Evolutionary conservation across 2,329 filamentous ascomycete genomes (phyloP).

Genomic region (Mycosphaerella arachidis): DNA sequence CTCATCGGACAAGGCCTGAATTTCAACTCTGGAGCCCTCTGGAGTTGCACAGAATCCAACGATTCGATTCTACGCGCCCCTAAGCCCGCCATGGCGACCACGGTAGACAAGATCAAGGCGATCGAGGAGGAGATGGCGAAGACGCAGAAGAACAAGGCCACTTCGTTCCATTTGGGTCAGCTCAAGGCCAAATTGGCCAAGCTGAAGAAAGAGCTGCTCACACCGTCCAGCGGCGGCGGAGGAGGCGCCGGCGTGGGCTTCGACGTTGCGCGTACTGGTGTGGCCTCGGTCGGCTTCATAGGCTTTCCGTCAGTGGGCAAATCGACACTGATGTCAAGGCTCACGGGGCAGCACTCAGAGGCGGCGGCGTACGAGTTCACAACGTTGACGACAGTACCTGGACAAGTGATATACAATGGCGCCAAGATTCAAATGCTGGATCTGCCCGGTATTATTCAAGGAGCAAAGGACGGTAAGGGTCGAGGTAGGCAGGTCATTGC

Average conservation of each 20-base stretch:
- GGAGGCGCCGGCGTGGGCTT: conserved; percentile 80
- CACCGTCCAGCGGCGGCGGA: conserved; percentile 71
- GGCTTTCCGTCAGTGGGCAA: conserved; percentile 98
- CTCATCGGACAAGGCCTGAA: not conserved
- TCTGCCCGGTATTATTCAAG: conserved; percentile 96
- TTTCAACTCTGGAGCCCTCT: not conserved
- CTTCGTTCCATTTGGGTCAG: conserved; percentile 54
- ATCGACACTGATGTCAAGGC: conserved; percentile 89
- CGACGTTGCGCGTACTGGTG: conserved; percentile 95
- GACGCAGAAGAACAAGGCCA: conserved; percentile 67
- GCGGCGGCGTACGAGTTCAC: conserved; percentile 98
- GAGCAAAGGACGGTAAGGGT: conserved; percentile 96
- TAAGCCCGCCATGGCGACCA: conserved; percentile 71
- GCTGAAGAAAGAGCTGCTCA: conserved; percentile 91
- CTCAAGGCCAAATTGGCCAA: conserved; percentile 98
- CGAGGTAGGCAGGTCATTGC: conserved; percentile 97
- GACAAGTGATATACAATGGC: conserved; percentile 93
- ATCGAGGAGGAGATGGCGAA: conserved; percentile 97
- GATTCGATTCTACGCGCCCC: not conserved
- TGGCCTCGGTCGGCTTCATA: conserved; percentile 95
- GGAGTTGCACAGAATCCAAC: not conserved
- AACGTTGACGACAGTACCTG: conserved; percentile 92
- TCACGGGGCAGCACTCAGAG: conserved; percentile 97
- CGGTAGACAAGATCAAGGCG: conserved; percentile 98
- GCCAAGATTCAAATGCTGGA: conserved; percentile 98